Evolutionary conservation across 192 early-diverging fungal genomes (phyloP).

Genomic region (Coemansia sp.): DNA sequence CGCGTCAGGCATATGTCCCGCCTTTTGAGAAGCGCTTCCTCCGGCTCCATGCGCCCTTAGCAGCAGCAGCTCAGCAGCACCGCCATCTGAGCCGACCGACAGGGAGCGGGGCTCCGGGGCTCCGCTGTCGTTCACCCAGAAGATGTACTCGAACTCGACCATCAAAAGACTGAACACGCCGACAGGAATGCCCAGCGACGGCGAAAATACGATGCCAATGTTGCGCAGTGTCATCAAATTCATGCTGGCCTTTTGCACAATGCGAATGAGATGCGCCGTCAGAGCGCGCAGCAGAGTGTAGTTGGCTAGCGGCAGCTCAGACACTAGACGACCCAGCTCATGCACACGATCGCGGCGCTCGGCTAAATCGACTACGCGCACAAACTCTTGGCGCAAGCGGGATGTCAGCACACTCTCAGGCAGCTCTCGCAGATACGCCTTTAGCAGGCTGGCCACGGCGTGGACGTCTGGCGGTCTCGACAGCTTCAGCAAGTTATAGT

Average conservation of each 20-base stretch:
- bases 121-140: slow-evolving; percentile 73
- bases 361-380: slow-evolving; percentile 80
- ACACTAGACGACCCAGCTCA: slow-evolving; percentile 80
- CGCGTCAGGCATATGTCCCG: neutral
- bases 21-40: neutral
- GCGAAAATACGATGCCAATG: slow-evolving; percentile 95
- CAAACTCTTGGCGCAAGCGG: slow-evolving; percentile 85
- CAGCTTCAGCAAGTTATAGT: slow-evolving; percentile 53
- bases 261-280: slow-evolving; percentile 87
- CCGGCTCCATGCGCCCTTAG: neutral
- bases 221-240: slow-evolving; percentile 98
- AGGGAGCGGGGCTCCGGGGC: slow-evolving; percentile 54
- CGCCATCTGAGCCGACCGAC: slow-evolving; percentile 5
- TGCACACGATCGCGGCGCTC: slow-evolving; percentile 81
- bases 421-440: slow-evolving; percentile 90
- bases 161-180: slow-evolving; percentile 93
- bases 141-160: slow-evolving; percentile 87
- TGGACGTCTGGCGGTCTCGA: slow-evolving; percentile 87
- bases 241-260: slow-evolving; percentile 79
- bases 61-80: neutral
- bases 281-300: slow-evolving; percentile 88
- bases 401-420: slow-evolving; percentile 85
- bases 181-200: slow-evolving; percentile 91
- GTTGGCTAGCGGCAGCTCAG: slow-evolving; percentile 81
- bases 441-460: slow-evolving; percentile 89